phyloP scores from a whole-genome alignment of 306 rosid species.

The Cucumis melo region DNA sequence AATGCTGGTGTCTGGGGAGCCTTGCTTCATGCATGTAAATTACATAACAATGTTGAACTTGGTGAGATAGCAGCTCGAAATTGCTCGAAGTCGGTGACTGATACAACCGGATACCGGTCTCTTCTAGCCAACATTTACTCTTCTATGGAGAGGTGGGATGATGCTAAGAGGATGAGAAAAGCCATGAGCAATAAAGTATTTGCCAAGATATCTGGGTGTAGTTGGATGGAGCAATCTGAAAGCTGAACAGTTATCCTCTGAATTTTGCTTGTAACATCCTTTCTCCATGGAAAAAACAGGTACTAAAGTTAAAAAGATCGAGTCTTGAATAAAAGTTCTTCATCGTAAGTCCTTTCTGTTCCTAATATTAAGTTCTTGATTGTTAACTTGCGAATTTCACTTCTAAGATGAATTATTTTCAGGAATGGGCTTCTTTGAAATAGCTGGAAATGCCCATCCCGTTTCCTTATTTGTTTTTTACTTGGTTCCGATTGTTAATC shows the following conservation, averaged over 20 bases:
- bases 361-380: background rate
- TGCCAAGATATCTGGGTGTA: constrained; percentile 6
- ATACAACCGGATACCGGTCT: background rate
- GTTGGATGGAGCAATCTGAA: constrained; percentile 5
- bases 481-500: no score
- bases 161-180: constrained; percentile 8
- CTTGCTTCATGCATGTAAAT: constrained; percentile 8
- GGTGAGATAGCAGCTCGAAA: constrained; percentile 6
- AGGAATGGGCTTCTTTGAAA: background rate
- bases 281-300: background rate
- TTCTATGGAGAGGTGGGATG: constrained; percentile 16
- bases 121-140: constrained; percentile 10
- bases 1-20: constrained; percentile 12
- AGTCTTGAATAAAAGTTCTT: no score
- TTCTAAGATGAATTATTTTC: background rate
- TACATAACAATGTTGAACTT: constrained; percentile 11
- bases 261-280: background rate
- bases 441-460: background rate
- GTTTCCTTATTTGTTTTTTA: background rate
- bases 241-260: background rate
- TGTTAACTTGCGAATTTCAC: background rate
- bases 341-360: background rate
- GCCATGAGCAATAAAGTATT: background rate
- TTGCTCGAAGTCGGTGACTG: constrained; percentile 1
- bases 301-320: background rate